Evolutionary conservation across 2,329 filamentous ascomycete species (phyloP), one percentile per base, ranked within the genome.

Genomic region (Ascosphaera apis): DNA sequence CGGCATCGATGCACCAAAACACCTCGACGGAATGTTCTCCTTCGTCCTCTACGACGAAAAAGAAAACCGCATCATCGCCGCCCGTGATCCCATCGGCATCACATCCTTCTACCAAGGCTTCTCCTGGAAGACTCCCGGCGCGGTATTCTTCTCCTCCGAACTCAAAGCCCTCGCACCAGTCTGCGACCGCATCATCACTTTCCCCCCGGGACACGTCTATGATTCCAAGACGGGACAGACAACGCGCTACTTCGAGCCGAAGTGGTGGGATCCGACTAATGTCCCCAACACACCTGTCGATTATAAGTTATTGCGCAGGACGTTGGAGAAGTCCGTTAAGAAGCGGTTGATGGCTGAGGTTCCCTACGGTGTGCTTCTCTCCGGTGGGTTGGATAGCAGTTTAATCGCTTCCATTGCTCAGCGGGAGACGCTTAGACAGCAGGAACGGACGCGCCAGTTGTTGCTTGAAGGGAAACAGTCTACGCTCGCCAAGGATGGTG

Each of bases 311-410:
- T 67, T 98, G 46, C 72, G 88, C 45, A 69, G 76, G 52, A 74
- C 76, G 1, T 66, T 98, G 41, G 88, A 95, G 66, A 79, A 74
- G 57, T 74, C 88, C 8, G 88, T 98, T 39, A 73, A 86, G 51
- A 98, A 98, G 65, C 76, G 88, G 45, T 67, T 98, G 54, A 98
- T 98, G 88, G 88, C 88, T 15, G 88, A 98, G 60, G 88, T 98
- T 25, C 88, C 88, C 12, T 98, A 93, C 54, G 88, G 88, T 57
- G 88, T 98, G 15, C 63, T 98, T 40, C 66, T 98, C 35, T 98
- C 88, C 36, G 88, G 88, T 50, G 88, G 88, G 47, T 67, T 98
- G 36, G 88, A 98, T 58, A 98, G 88, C 33, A 92, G 82, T 55
- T 62, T 98, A 57, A 82, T 93, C 23, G 88, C 88, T 27, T 74